Base-by-base conservation (phyloP, 306 rosid genomes). In the Vicia sativa region DNA sequence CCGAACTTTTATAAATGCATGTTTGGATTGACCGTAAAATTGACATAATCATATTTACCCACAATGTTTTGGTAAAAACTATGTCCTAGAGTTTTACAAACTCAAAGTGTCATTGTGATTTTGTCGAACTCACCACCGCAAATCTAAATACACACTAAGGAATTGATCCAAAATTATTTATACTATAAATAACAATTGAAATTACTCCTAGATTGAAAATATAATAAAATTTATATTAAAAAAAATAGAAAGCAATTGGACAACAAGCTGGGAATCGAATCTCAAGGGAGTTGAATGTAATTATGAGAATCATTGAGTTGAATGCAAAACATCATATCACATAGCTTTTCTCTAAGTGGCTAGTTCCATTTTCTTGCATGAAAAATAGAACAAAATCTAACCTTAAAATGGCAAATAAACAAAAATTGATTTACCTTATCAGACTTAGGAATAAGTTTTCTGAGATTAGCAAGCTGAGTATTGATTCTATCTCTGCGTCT, bases 401-500 rank as follows among this genome's bases (percentile, higher is more conserved):
- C 34, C 34, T 70, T 43, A 7, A 42, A 70, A 70, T 56, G 18
- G 11, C 7, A 72, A 38, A 5, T 49, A 16, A 48, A 9, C 23
- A 9, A 49, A 49, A 72, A 44, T 26, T 18, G 19, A 5, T 23
- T 52, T 68, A 90, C 99, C 97, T 95, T 95, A 50, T 95, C 97
- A 35, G 99, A 95, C 64, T 79, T 85, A 71, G 99, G 99, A 75
- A 95, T 87, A 7, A 90, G 84, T 71, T 88, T 90, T 83, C 99
- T 87, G 49, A 95, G 97, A 70, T 85, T 85, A 9, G 96, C 82
- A 74, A 95, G 99, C 78, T 95, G 99, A 6, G 91, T 81, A 85
- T 90, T 95, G 75, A 95, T 95, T 59, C 99, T 78, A 55, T 95
- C 99, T 62, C 99, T 82, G 4, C 99, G 90, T 41, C 99, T 61